These are phyloP conservation scores for Hymenoscyphus infarciens DNA, from an alignment of 2,329 filamentous ascomycete species.

Conservation along the genomic window DNA sequence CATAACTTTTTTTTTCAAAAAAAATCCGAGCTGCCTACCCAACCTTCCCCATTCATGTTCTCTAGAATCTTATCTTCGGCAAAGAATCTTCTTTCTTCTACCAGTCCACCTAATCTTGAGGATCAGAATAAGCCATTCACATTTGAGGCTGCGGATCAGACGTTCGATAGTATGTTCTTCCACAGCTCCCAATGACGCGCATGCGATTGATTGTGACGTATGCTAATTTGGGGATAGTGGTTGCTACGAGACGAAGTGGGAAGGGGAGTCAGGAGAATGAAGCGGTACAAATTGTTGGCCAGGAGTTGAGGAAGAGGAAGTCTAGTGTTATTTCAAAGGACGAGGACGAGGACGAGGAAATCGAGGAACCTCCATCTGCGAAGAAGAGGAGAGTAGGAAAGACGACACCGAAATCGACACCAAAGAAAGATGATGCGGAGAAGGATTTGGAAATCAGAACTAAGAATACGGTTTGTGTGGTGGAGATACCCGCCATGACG, in stretches of 20 bases:
- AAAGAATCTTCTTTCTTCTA: slow-evolving; percentile 19
- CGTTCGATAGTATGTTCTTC: background rate
- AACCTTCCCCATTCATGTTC: slow-evolving; percentile 23
- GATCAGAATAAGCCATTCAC: background rate
- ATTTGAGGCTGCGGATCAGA: slow-evolving; percentile 18
- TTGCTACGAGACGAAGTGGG: background rate
- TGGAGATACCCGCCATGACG: slow-evolving; percentile 26
- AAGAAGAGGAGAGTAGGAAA: slow-evolving; percentile 21
- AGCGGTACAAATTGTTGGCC: background rate
- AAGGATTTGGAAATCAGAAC: slow-evolving; percentile 15
- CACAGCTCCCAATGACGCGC: background rate
- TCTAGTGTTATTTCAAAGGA: background rate
- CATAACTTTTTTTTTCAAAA: background rate
- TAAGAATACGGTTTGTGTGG: slow-evolving; percentile 20
- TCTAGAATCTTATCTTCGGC: slow-evolving; percentile 28
- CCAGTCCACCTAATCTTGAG: background rate
- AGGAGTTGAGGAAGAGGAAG: background rate
- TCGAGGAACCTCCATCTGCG: slow-evolving; percentile 10
- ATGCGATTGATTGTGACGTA: background rate
- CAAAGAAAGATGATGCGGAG: slow-evolving; percentile 23
- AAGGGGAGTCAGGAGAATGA: background rate
- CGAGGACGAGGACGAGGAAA: slow-evolving; percentile 3
- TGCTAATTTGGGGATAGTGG: background rate
- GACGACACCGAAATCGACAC: slow-evolving; percentile 20
- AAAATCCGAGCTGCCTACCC: background rate